phyloP scores from a whole-genome alignment of 495 filamentous ascomycete species.

The Xylaria flabelliformis region DNA sequence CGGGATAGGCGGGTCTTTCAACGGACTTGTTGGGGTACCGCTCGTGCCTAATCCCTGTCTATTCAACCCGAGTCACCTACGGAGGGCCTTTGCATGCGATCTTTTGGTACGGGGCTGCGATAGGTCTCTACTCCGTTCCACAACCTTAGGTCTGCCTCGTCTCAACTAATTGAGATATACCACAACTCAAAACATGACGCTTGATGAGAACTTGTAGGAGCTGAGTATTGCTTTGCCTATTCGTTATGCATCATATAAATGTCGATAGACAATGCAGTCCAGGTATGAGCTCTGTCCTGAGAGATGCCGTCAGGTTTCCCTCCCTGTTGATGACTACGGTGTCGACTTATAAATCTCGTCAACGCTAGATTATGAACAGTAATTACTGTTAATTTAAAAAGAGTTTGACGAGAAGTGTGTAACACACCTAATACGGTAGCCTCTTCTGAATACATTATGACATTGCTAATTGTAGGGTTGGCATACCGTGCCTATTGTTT shows the following conservation, averaged over 20 bases:
- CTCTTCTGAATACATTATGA: background rate
- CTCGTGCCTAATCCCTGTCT: background rate
- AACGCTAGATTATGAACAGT: background rate
- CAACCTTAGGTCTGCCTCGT: background rate
- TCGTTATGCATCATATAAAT: background rate
- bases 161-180: background rate
- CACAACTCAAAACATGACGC: background rate
- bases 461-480: background rate
- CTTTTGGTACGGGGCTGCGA: background rate
- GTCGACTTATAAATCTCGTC: background rate
- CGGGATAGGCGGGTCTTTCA: background rate
- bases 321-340: background rate
- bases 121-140: background rate
- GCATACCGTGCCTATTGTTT: background rate
- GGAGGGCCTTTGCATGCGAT: background rate
- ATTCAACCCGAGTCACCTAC: background rate
- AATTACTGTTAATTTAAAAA: background rate
- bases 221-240: too few relatives aligned
- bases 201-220: background rate
- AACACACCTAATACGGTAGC: background rate
- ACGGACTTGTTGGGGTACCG: background rate
- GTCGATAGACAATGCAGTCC: background rate
- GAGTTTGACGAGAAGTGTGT: background rate
- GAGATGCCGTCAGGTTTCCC: background rate
- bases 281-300: background rate